Percentiles rank a stretch among this genome's conserved stretches.
These are phyloP conservation scores for Fusarium sp. DNA, from an alignment of 2,329 filamentous ascomycete genomes.

Conservation along the genomic window DNA sequence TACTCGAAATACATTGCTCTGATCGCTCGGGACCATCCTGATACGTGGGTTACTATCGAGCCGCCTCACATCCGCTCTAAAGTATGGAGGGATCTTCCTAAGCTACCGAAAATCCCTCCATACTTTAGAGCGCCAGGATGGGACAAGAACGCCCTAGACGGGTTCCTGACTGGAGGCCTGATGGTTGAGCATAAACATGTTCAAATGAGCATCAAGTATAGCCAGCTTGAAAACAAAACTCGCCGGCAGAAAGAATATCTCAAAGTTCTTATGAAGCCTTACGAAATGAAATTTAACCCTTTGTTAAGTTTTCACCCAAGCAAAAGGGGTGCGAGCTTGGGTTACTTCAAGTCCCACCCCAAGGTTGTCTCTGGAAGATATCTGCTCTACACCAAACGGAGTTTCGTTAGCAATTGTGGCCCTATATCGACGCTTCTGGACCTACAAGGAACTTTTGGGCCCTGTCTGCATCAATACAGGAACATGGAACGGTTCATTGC, in stretches of 20 bases:
- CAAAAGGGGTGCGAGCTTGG: not conserved
- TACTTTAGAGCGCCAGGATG: accelerated
- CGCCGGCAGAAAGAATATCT: not conserved
- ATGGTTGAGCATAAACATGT: constrained; percentile 8
- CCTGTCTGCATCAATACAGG: constrained; percentile 8
- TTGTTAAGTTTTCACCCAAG: accelerated
- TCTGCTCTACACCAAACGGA: constrained; percentile 6
- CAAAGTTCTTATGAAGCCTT: not conserved
- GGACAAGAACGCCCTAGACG: accelerated
- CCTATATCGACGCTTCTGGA: not conserved
- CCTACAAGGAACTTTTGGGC: not conserved
- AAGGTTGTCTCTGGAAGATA: constrained; percentile 17
- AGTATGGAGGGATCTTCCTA: not conserved
- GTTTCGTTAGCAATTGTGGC: not conserved
- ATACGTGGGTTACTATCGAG: constrained; percentile 4
- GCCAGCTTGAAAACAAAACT: constrained; percentile 1
- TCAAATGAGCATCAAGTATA: constrained; percentile 15
- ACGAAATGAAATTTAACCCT: not conserved
- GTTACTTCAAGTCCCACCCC: not conserved
- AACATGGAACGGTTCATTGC: accelerated
- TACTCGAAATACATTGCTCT: not conserved
- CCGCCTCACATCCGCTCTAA: not conserved
- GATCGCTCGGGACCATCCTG: constrained; percentile 1
- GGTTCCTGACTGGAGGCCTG: not conserved
- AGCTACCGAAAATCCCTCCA: not conserved